Evolutionary conservation across 2,329 filamentous ascomycete genomes (phyloP), one percentile per base, ranked within the genome.

Genomic region (Furcasterigmium furcatum): DNA sequence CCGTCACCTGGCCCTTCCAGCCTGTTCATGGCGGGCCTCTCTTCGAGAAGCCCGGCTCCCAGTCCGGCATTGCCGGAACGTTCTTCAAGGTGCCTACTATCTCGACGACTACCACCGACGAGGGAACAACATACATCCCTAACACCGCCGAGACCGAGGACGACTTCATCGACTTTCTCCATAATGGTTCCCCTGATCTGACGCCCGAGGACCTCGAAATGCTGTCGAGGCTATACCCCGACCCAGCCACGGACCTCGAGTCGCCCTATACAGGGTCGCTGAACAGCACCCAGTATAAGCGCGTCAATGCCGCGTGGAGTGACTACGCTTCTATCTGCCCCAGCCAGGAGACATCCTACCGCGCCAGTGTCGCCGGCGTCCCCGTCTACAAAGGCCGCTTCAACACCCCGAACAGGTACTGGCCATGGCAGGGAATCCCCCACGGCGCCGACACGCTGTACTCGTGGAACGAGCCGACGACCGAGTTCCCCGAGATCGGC

Each of bases 1-100:
- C 62, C 30, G 56, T 71, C 22, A 74, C 69, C 0, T 76, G 72
- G 72, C 72, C 73, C 0, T 76, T 71, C 56, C 73, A 76, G 42
- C 73, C 73, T 1, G 66, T 67, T 0, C 68, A 71, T 1, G 70
- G 70, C 0, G 72, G 71, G 0, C 67, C 67, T 0, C 46, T 75
- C 1, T 59, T 76, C 4, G 72, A 76, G 51, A 74, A 73, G 44
- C 61, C 66, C 5, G 73, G 72, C 16, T 74, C 72, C 0, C 64
- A 53, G 48, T 67, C 55, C 48, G 66, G 55, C 38, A 59, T 60
- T 14, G 64, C 68, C 7, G 62, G 56, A 3, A 65, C 60, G 2
- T 69, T 69, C 46, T 62, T 61, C 47, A 58, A 60, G n/a, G 56
- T 69, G 1, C 66, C 65, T 1, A 57, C 57, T 0, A 61, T 69